Conservation (phyloP, 768 basidiomycete genomes). For the Piloderma croceum region DNA sequence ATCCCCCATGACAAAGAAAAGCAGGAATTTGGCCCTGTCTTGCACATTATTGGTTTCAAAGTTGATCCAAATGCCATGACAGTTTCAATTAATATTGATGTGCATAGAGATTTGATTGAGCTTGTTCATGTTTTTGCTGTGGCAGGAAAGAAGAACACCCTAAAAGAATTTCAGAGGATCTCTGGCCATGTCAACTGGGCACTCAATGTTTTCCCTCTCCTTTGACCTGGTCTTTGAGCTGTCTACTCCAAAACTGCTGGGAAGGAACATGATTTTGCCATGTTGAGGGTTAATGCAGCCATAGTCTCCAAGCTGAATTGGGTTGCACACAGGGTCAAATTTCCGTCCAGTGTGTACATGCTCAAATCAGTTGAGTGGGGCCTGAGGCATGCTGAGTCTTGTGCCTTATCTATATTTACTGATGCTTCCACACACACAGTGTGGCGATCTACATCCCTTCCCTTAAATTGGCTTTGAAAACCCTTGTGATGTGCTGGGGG, state of each 20-base stretch:
- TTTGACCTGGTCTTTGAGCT: constrained; percentile 17
- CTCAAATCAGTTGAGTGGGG: constrained; percentile 12
- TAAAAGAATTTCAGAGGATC: constrained; percentile 19
- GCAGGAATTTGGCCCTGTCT: constrained; percentile 28
- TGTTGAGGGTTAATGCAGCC: constrained; percentile 11
- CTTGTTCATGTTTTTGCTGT: constrained; percentile 10
- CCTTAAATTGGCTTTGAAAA: no score
- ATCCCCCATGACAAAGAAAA: constrained; percentile 35
- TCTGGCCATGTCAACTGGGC: constrained; percentile 24
- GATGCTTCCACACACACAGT: no score
- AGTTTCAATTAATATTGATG: constrained; percentile 17
- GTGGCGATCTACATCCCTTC: background rate
- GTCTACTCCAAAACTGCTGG: constrained; percentile 21
- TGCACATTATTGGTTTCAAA: constrained; percentile 35
- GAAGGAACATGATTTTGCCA: constrained; percentile 6
- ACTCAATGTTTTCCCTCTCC: constrained; percentile 20
- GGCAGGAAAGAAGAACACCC: constrained; percentile 3
- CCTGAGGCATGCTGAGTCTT: no score
- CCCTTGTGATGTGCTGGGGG: constrained; percentile 24
- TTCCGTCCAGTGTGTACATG: constrained; percentile 7
- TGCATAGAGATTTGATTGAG: constrained; percentile 6
- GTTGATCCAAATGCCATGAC: constrained; percentile 31
- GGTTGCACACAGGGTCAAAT: constrained; percentile 11
- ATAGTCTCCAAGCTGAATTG: constrained; percentile 16
- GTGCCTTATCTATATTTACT: no score